Evolutionary conservation across 225 moss, liverwort and hornwort species (phyloP), one percentile per base, ranked within the genome.

Genomic region (Asterella californica): DNA sequence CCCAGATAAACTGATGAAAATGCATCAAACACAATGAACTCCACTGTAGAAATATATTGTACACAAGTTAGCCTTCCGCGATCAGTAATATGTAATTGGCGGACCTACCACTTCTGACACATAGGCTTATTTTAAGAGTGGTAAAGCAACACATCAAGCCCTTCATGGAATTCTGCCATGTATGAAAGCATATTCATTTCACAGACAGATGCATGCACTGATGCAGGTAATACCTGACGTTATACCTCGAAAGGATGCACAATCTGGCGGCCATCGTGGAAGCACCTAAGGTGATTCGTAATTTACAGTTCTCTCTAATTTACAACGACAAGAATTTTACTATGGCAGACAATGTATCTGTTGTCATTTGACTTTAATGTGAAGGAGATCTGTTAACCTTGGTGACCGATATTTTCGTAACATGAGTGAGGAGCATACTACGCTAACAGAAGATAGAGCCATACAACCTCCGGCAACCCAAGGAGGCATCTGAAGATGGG

Each of bases 391-490:
- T 12, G 92, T 93, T 55, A 95, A 88, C 59, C 91, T 89, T 33
- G 96, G 96, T 46, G 91, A 85, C 1, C 76, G 82, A 46, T 93
- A 96, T 67, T 75, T 90, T 81, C 94, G 82, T 83, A 96, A 82
- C 81, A 94, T 82, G 14, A 96, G 87, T 36, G 96, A 96, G 61
- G 94, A 96, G 90, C 96, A 93, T 45, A 94, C 94, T 83, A 94
- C 96, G 55, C 92, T 92, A 27, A 94, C 92, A 0, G 92, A 92
- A 1, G 96, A 96, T 18, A 83, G 87, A 37, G 96, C 96, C 96
- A 96, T 96, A 1, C 94, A 94, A 0, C 87, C 94, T 60, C 94
- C 96, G 0, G 94, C 96, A 74, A 91, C 94, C 96, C 96, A 96
- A 0, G 96, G 96, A 1, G 96, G 94, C 5, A 96, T 82, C 15